phyloP scores from a whole-genome alignment of 1,284 basidiomycete species.

The Trichosporon faecale region DNA sequence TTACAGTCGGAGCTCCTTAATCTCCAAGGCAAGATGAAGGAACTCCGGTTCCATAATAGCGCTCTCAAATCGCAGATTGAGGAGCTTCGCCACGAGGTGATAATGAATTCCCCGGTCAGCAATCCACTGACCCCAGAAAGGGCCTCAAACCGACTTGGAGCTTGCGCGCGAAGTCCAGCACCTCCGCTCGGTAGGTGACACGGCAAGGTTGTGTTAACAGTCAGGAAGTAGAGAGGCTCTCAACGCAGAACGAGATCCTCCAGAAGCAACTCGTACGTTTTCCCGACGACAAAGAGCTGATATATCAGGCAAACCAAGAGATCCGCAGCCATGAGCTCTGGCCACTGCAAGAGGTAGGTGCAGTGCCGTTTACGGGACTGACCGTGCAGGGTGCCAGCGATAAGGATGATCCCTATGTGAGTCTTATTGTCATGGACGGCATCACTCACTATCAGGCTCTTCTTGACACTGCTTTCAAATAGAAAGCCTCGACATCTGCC shows the following conservation, averaged over 20 bases:
- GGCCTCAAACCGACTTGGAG: neutral
- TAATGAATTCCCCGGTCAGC: neutral
- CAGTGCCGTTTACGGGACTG: neutral
- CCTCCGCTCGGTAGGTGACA: neutral
- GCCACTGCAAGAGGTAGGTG: neutral
- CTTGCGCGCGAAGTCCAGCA: neutral
- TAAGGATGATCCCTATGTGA: conserved; percentile 13
- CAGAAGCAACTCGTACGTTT: neutral
- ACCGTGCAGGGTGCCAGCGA: neutral
- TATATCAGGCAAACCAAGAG: neutral
- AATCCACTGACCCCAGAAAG: neutral
- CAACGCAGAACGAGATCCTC: conserved; percentile 1
- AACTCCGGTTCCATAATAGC: conserved; percentile 18
- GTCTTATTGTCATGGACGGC: neutral
- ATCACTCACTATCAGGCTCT: neutral
- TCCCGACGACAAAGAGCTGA: neutral
- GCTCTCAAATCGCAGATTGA: conserved; percentile 13
- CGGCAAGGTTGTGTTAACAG: neutral
- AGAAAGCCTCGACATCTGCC: too few species aligned
- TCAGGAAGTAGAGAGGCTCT: neutral
- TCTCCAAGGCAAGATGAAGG: conserved; percentile 21
- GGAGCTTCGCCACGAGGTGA: conserved; percentile 20
- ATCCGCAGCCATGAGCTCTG: neutral
- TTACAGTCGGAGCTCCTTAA: neutral
- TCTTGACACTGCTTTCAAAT: conserved; percentile 10